Evolutionary conservation across 169 alveolate genomes (phyloP), one percentile per base, ranked within the genome.

Genomic region (Pseudocohnilembus persalinus): DNA sequence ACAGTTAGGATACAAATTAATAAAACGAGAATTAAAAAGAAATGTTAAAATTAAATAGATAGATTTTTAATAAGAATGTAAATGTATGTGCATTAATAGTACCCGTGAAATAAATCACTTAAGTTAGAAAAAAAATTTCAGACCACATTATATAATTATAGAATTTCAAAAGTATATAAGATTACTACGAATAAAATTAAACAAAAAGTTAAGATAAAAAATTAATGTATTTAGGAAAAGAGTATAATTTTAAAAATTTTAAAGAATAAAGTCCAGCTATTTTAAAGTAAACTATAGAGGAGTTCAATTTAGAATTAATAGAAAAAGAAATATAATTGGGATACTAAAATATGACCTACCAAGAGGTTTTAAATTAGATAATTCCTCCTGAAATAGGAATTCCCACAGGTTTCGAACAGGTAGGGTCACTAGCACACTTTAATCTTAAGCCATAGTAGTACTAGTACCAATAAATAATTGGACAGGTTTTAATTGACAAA

Each of bases 351-450:
- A 27, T 86, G 34, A 0, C 90, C 25, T 76, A 77, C 16, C 79
- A 79, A 64, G 87, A 86, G 65, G 76, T 86, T 16, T 65, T 86
- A 15, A 63, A 80, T 49, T 25, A 79, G 74, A 74, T 86, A 75
- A 65, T 92, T 0, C 96, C 96, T 27, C 31, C 31, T 26, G 92
- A 85, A n/a, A 79, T 90, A 24, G 87, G 68, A 32, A 63, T 91
- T 29, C 97, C 97, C 0, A 81, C 91, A 74, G 96, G 97, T 32
- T 95, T 88, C 78, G 97, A 95, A 89, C 89, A 91, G 1, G 84
- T 93, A 15, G 96, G 96, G n/a, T 91, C 93, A 79, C 89, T 95
- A 29, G 96, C 96, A 1, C 97, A 95, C 80, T 82, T 93, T 82
- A 95, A 95, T 87, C 77, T 95, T 74, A 65, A 87, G n/a, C 94